Evolutionary conservation across 1,284 basidiomycete species (phyloP).

Genomic region (Trichosporon asahii): DNA sequence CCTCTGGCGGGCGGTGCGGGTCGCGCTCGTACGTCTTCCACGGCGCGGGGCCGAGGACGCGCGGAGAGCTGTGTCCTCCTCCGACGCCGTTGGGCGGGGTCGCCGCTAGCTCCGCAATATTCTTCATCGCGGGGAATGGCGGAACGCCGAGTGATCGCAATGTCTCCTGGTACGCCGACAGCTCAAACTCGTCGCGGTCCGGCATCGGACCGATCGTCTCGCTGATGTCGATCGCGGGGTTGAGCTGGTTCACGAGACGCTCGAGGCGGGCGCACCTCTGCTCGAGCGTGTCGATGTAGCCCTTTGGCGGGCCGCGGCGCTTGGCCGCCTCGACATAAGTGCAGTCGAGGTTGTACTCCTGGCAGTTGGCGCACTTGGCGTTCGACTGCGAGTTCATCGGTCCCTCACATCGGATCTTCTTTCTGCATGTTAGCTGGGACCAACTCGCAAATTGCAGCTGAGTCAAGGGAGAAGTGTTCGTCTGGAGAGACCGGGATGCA

Average conservation of each 20-base stretch:
- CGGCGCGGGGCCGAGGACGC: slow-evolving; percentile 34
- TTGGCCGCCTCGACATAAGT: slow-evolving; percentile 71
- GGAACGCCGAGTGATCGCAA: slow-evolving; percentile 41
- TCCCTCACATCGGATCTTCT: slow-evolving; percentile 53
- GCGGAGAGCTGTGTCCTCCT: slow-evolving; percentile 26
- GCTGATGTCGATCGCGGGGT: slow-evolving; percentile 65
- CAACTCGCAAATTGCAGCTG: too few relatives aligned
- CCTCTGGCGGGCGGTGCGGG: slow-evolving; percentile 31
- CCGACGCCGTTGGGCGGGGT: slow-evolving; percentile 25
- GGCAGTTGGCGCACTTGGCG: slow-evolving; percentile 68
- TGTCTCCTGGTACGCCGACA: slow-evolving; percentile 34
- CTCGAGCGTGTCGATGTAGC: slow-evolving; percentile 71
- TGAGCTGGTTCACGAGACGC: slow-evolving; percentile 62
- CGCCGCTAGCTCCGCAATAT: slow-evolving; percentile 11
- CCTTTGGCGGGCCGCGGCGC: slow-evolving; percentile 81
- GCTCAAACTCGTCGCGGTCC: slow-evolving; percentile 68
- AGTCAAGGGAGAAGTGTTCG: too few relatives aligned
- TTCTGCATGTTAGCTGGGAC: slow-evolving; percentile 20
- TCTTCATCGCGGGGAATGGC: slow-evolving; percentile 40
- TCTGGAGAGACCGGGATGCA: too few relatives aligned
- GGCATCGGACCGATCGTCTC: slow-evolving; percentile 66
- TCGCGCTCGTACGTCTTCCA: slow-evolving; percentile 40
- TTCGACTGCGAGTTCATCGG: slow-evolving; percentile 43
- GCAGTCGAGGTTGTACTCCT: slow-evolving; percentile 67
- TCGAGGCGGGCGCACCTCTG: slow-evolving; percentile 69